Percentiles rank a stretch among this genome's conserved stretches.
These are phyloP conservation scores for Phytophthora hibernalis DNA, from an alignment of 352 stramenopile genomes.

Conservation along the genomic window DNA sequence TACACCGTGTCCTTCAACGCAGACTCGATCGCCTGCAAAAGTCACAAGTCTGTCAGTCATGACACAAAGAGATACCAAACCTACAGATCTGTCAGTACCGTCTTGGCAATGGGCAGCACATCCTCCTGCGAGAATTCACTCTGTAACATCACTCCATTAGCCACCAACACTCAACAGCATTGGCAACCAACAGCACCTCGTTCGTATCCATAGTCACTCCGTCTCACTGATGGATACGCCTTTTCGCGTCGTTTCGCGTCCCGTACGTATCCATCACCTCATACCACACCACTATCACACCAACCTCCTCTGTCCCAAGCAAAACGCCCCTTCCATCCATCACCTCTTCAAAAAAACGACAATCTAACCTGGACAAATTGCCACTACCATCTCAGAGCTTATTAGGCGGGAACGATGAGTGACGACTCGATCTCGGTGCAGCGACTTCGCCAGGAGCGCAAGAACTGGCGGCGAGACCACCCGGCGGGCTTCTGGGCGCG, in stretches of 20 bases:
- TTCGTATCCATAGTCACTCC: slow-evolving; percentile 51
- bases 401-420: slow-evolving; percentile 58
- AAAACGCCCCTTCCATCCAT: slow-evolving; percentile 2
- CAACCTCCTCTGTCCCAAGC: slow-evolving; percentile 10
- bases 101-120: slow-evolving; percentile 78
- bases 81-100: slow-evolving; percentile 33
- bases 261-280: background rate
- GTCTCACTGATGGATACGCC: slow-evolving; percentile 17
- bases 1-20: slow-evolving; percentile 85
- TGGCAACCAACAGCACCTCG: slow-evolving; percentile 32
- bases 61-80: background rate
- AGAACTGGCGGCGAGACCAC: slow-evolving; percentile 96
- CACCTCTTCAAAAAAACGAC: background rate
- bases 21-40: slow-evolving; percentile 68
- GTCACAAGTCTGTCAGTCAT: background rate
- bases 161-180: too few species aligned
- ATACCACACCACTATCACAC: slow-evolving; percentile 7
- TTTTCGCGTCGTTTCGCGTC: slow-evolving; percentile 36
- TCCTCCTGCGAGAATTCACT: slow-evolving; percentile 85
- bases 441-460: slow-evolving; percentile 93
- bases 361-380: slow-evolving; percentile 11
- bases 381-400: too few species aligned
- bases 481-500: slow-evolving; percentile 98
- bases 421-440: slow-evolving; percentile 91
- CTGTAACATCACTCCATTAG: slow-evolving; percentile 26